Percentiles rank a stretch among this genome's conserved stretches.
These are phyloP conservation scores for Nadsonia fulvescens DNA, from an alignment of 805 yeast genomes.

Conservation along the genomic window DNA sequence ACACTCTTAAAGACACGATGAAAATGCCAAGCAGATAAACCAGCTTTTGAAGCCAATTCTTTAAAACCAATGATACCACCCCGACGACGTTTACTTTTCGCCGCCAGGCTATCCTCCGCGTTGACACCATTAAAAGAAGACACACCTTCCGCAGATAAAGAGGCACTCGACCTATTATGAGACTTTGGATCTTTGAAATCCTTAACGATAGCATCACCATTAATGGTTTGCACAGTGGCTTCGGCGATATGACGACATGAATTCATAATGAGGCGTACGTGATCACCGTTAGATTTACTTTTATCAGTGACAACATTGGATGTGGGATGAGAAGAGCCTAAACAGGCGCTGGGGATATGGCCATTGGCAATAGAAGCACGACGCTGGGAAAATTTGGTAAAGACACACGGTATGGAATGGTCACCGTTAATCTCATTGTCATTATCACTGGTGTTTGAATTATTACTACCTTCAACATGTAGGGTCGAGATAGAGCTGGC, in stretches of 20 bases:
- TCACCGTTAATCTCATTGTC: too few species aligned
- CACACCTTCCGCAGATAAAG: too few species aligned
- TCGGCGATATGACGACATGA: constrained; percentile 74
- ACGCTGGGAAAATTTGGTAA: too few species aligned
- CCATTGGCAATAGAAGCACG: constrained; percentile 13
- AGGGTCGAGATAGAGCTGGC: too few species aligned
- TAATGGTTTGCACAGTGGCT: constrained; percentile 43
- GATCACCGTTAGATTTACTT: constrained; percentile 44
- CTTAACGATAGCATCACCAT: constrained; percentile 15
- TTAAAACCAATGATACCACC: constrained; percentile 38
- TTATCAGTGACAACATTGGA: constrained; percentile 2
- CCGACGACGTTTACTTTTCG: constrained; percentile 20
- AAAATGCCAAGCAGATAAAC: constrained; percentile 81
- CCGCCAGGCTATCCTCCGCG: too few species aligned
- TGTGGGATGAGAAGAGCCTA: constrained; percentile 4
- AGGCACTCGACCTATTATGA: too few species aligned
- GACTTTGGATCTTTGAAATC: constrained; percentile 9
- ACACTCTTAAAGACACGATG: constrained; percentile 78
- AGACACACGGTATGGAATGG: too few species aligned
- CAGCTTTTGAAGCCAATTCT: constrained; percentile 71
- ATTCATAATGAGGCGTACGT: constrained; percentile 47
- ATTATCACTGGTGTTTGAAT: constrained; percentile 7
- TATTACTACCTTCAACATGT: too few species aligned
- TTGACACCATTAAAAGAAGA: too few species aligned
- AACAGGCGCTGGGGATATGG: constrained; percentile 11